Base-by-base conservation (phyloP, 2,329 filamentous ascomycete species). In the Fusarium sp. region DNA sequence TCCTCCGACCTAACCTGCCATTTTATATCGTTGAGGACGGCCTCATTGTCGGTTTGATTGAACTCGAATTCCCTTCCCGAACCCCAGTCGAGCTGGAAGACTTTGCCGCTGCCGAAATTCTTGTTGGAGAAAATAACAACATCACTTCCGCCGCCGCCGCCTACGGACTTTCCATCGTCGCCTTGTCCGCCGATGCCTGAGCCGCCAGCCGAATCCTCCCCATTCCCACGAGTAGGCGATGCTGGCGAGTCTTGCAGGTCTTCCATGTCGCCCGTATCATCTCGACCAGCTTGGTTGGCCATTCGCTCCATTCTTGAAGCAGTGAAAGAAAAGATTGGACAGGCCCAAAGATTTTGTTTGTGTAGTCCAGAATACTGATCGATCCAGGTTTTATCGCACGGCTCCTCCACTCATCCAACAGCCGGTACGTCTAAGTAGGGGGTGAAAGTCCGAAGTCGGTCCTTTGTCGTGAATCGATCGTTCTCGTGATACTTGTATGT, bases 281-380 rank as follows among this genome's bases (percentile, higher is more conserved):
- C 51, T n/a, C 43, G 42, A 32, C 43, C 40, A 23, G 44, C 21
- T 21, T 45, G 48, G 12, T 57, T 26, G 32, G 43, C 60, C 28
- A 68, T 30, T n/a, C 19, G 40, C 8, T 69, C 65, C 65, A 68
- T 68, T 49, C n/a, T 57, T 42, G 30, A 30, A 24, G 24, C 24
- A 14, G 21, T 38, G 42, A 7, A 21, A 20, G 32, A 4, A 21
- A 20, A 32, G 46, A 47, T 30, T n/a, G 19, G 24, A 17, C 36
- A 36, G 23, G 32, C 38, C 14, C 30, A 15, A 34, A 43, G 23
- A 30, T 50, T n/a, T 26, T 17, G 28, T 30, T 30, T 57, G 62
- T 17, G 19, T 12, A 12, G 26, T 39, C 19, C n/a, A 38, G 17
- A 34, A 24, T 44, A 34, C 40, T 49, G 15, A 6, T 38, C 54